Evolutionary conservation across 139 green algal genomes (phyloP).

Genomic region (Volvox africanus): DNA sequence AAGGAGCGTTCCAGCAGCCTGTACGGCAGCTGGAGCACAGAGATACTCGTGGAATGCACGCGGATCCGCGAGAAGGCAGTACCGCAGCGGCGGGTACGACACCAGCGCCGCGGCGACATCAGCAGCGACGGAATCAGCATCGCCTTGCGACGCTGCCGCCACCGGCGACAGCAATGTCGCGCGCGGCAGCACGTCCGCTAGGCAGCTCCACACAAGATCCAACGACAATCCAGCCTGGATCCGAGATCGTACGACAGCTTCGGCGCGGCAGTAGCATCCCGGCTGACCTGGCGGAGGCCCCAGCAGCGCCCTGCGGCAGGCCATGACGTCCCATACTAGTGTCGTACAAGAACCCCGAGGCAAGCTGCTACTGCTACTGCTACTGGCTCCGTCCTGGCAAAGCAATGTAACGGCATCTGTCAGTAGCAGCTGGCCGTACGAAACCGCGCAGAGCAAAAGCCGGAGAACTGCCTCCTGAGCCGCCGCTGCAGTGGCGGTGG

Average conservation of each 20-base stretch:
- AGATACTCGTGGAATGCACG: slow-evolving; percentile 17
- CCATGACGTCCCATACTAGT: background rate
- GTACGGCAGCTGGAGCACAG: background rate
- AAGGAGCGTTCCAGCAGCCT: background rate
- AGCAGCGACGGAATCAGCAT: background rate
- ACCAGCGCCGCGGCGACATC: slow-evolving; percentile 16
- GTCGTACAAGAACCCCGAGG: background rate
- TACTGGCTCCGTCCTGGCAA: background rate
- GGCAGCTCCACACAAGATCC: slow-evolving; percentile 24
- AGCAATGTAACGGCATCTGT: slow-evolving; percentile 26
- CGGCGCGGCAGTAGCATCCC: slow-evolving; percentile 17
- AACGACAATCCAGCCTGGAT: slow-evolving; percentile 11
- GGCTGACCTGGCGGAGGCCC: background rate
- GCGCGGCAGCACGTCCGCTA: background rate
- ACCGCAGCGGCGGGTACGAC: slow-evolving; percentile 14
- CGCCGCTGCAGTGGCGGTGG: background rate
- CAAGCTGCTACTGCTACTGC: background rate
- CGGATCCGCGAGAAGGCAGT: slow-evolving; percentile 25
- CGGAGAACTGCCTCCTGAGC: slow-evolving; percentile 30
- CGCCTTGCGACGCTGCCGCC: background rate
- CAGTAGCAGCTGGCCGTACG: slow-evolving; percentile 19
- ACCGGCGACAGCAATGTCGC: background rate
- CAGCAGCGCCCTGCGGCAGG: slow-evolving; percentile 26
- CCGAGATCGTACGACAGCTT: slow-evolving; percentile 7
- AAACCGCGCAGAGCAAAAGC: background rate